These are phyloP conservation scores for Capillidium rhysosporum DNA, from an alignment of 371 early-diverging fungal species.

Conservation along the genomic window DNA sequence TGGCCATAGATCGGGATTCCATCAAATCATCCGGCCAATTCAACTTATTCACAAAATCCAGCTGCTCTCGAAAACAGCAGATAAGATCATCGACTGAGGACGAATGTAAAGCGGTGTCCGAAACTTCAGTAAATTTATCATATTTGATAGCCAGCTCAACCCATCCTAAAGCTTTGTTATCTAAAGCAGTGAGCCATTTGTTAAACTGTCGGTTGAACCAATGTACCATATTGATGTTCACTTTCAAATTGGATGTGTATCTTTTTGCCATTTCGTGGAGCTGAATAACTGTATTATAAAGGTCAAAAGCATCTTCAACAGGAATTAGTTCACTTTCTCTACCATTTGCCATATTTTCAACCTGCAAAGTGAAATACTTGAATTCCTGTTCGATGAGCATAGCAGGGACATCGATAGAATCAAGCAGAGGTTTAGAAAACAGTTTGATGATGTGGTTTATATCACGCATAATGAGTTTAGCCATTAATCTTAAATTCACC, in stretches of 20 bases:
- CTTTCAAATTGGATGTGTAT: neutral
- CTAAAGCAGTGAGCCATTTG: conserved; percentile 5
- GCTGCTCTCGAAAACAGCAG: conserved; percentile 51
- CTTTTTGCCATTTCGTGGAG: neutral
- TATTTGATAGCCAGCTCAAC: conserved; percentile 4
- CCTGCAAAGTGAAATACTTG: conserved; percentile 1
- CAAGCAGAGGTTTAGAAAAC: neutral
- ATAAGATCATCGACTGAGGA: conserved; percentile 63
- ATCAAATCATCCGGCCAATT: conserved; percentile 56
- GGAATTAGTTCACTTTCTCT: conserved; percentile 5
- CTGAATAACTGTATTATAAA: neutral
- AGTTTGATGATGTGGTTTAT: neutral
- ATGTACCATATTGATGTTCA: neutral
- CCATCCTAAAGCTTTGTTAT: conserved; percentile 1
- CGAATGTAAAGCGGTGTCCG: conserved; percentile 42
- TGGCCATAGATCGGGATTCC: conserved; percentile 42
- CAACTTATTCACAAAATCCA: conserved; percentile 40
- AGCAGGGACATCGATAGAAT: neutral
- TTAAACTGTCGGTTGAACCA: conserved; percentile 6
- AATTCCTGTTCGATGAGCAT: conserved; percentile 1
- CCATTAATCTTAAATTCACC: neutral
- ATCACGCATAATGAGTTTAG: conserved; percentile 4
- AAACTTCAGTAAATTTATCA: conserved; percentile 29
- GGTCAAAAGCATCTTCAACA: conserved; percentile 1
- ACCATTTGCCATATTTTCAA: conserved; percentile 2